Conservation (phyloP, 75 land plant species). For the Pseudotsuga menziesii region DNA sequence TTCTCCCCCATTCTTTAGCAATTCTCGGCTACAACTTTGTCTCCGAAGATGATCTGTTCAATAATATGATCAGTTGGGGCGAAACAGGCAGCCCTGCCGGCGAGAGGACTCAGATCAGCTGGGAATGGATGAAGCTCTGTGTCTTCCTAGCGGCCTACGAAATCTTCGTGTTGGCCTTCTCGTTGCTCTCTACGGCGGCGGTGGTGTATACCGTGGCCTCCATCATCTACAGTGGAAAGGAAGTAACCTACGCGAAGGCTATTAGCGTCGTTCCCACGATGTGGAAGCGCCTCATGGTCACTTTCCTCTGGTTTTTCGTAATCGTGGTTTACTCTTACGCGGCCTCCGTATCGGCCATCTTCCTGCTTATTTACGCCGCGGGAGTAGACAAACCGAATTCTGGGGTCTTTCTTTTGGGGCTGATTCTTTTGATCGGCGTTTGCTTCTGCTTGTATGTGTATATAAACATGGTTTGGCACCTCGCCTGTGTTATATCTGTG, state of each 20-base stretch:
- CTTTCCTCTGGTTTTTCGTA: constrained; percentile 35
- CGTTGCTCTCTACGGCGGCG: too few relatives aligned
- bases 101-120: constrained; percentile 4
- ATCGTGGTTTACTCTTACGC: constrained; percentile 22
- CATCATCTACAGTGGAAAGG: constrained; percentile 24
- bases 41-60: constrained; percentile 24
- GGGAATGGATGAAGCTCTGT: constrained; percentile 14
- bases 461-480: too few relatives aligned
- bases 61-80: constrained; percentile 20
- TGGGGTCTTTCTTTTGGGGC: neutral
- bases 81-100: constrained; percentile 16
- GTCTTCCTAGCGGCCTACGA: constrained; percentile 26
- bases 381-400: neutral
- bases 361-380: neutral
- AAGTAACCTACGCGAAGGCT: constrained; percentile 20
- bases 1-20: constrained; percentile 57
- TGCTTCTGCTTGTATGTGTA: too few relatives aligned
- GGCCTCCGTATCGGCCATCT: constrained; percentile 13
- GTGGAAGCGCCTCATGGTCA: constrained; percentile 44
- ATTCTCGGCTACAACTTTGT: constrained; percentile 36
- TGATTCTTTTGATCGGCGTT: constrained; percentile 2
- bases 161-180: too few relatives aligned
- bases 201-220: too few relatives aligned
- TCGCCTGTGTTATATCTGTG: too few relatives aligned
- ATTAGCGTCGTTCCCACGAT: constrained; percentile 36